Evolutionary conservation across 306 rosid genomes (phyloP), one percentile per base, ranked within the genome.

Genomic region (Castanopsis chinensis): DNA sequence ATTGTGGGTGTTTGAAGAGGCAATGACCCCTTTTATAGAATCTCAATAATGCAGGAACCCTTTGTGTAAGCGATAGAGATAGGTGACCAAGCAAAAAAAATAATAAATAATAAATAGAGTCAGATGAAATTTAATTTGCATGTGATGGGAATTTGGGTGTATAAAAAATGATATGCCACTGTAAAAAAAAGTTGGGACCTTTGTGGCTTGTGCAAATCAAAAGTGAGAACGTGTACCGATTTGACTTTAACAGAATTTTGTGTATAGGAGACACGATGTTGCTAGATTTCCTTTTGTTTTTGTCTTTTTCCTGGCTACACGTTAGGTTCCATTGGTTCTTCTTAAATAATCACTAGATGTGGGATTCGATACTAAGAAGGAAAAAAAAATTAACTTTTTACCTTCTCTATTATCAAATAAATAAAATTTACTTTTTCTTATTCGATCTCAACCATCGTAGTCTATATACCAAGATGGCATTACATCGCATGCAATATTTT

Each of bases 1-100:
- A 1, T 35, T 35, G 30, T 60, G 58, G 8, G 60, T 17, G 19
- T 81, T 41, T 71, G 37, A 9, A 25, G 59, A 41, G 57, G 37
- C 4, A 71, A 54, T 23, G 37, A 18, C 61, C n/a, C 41, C 69
- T 73, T 68, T 80, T 80, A 80, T 72, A 72, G 76, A 9, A 63
- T 18, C n/a, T 61, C 37, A 61, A 5, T 27, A 18, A 13, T 11
- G 30, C 30, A 2, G 69, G 37, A 5, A 27, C 7, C 9, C 41
- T 11, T 5, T 41, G 45, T 41, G 45, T 41, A 41, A 41, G 12
- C 45, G 45, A 41, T 8, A 41, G 3, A 41, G 3, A 41, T 0
- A 41, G 45, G 45, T 8, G 11, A 41, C 1, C 45, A 41, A 2
- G 45, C 45, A 37, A 37, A 37, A 33, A 1, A 5, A 33, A 33